Conservation (phyloP, 108 stramenopile species). For the Asterionellopsis glacialis region DNA sequence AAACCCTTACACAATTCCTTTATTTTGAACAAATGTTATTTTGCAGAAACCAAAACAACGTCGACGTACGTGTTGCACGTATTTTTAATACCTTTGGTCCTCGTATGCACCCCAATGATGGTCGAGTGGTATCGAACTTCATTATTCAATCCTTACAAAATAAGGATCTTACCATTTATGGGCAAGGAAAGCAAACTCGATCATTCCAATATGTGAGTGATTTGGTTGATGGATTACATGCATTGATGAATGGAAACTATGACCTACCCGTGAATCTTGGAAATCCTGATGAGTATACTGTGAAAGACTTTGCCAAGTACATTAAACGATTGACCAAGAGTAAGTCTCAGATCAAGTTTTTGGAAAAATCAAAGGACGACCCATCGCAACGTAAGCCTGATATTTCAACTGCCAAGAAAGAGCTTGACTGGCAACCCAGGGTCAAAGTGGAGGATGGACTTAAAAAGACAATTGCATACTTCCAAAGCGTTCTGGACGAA, state of each 20-base stretch:
- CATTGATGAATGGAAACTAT: constrained; percentile 94
- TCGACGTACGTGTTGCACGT: constrained; percentile 95
- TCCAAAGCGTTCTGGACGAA: constrained; percentile 79
- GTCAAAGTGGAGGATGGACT: constrained; percentile 87
- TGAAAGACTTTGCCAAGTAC: constrained; percentile 86
- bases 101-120: constrained; percentile 99
- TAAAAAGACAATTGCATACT: constrained; percentile 91
- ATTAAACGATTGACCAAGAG: constrained; percentile 73
- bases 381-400: constrained; percentile 93
- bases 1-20: no score
- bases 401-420: constrained; percentile 86
- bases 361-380: constrained; percentile 87
- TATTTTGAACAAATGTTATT: no score
- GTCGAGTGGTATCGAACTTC: constrained; percentile 98
- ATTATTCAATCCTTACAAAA: constrained; percentile 97
- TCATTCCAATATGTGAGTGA: constrained; percentile 98
- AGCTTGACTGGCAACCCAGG: constrained; percentile 88
- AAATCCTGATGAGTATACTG: constrained; percentile 97
- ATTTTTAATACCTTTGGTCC: constrained; percentile 99
- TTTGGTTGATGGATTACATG: constrained; percentile 95
- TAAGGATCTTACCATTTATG: constrained; percentile 97
- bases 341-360: constrained; percentile 60
- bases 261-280: constrained; percentile 94
- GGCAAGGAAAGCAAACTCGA: constrained; percentile 92
- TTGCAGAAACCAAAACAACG: constrained; percentile 66